Evolutionary conservation across 2,329 filamentous ascomycete genomes (phyloP).

Genomic region (Aureobasidium sp.): DNA sequence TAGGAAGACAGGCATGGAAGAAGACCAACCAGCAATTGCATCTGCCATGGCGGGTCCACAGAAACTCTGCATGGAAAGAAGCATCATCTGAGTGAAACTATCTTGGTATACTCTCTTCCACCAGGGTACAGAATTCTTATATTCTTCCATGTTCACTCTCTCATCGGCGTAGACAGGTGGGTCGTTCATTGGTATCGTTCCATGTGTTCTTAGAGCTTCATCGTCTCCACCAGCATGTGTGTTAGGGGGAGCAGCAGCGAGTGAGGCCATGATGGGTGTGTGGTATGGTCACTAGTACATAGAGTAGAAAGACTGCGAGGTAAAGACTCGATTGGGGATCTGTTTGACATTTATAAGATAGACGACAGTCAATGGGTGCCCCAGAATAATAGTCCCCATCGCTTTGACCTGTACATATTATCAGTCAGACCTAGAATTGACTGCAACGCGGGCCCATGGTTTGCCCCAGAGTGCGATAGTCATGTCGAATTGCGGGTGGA

Average conservation of each 20-base stretch:
- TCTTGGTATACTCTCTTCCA: slow-evolving; percentile 42
- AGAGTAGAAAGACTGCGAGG: not conserved
- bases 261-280: slow-evolving; percentile 21
- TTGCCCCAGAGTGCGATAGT: slow-evolving; percentile 1
- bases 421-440: not conserved
- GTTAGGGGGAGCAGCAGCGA: slow-evolving; percentile 27
- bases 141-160: slow-evolving; percentile 32
- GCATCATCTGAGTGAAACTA: slow-evolving; percentile 43
- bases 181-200: slow-evolving; percentile 21
- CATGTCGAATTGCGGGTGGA: not conserved
- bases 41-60: slow-evolving; percentile 14
- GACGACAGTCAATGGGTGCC: not conserved
- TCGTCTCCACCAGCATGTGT: slow-evolving; percentile 27
- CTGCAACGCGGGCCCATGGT: not conserved
- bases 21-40: slow-evolving; percentile 6
- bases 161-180: slow-evolving; percentile 20
- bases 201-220: slow-evolving; percentile 25
- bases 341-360: slow-evolving; percentile 4
- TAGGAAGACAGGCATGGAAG: too few relatives aligned
- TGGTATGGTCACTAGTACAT: not conserved
- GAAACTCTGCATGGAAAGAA: slow-evolving; percentile 37
- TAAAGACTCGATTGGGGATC: not conserved
- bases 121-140: slow-evolving; percentile 26
- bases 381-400: slow-evolving; percentile 2
- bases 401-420: slow-evolving; percentile 9